Percentiles rank a stretch among this genome's conserved stretches.
phyloP scores from a whole-genome alignment of 2,329 filamentous ascomycete genomes.

The Fusarium irregulare region DNA sequence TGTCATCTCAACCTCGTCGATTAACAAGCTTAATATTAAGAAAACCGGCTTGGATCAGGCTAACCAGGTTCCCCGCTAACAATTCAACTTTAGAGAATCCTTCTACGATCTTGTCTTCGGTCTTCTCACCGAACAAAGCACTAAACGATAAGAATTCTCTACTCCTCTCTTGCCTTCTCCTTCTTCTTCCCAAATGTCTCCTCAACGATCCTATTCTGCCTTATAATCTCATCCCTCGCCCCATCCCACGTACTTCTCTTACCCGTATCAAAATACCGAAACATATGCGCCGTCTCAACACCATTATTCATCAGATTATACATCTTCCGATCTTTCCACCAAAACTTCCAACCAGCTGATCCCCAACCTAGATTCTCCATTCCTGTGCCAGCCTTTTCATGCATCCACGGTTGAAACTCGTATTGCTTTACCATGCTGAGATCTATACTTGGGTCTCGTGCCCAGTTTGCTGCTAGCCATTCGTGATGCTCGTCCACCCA shows the following conservation, averaged over 20 bases:
- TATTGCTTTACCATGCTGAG: constrained; percentile 46
- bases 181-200: constrained; percentile 8
- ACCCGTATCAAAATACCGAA: constrained; percentile 55
- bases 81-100: background rate
- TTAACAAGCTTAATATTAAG: constrained; percentile 18
- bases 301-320: constrained; percentile 54
- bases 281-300: constrained; percentile 55
- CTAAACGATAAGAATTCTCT: background rate
- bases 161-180: constrained; percentile 15
- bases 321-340: constrained; percentile 52
- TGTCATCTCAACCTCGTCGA: background rate
- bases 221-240: constrained; percentile 46
- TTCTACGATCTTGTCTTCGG: background rate
- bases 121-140: background rate
- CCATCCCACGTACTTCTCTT: constrained; percentile 55
- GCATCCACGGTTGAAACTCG: constrained; percentile 51
- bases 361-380: constrained; percentile 57
- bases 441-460: constrained; percentile 3
- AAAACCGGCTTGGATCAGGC: background rate
- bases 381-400: constrained; percentile 55
- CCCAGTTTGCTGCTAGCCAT: constrained; percentile 21
- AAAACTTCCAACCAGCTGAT: constrained; percentile 56
- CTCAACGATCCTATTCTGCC: constrained; percentile 17
- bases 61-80: background rate
- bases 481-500: constrained; percentile 26